A percentile compares a stretch with the other conserved stretches of the same genome.
These are phyloP conservation scores for Isabelozyma pseudorhagii DNA, from an alignment of 805 yeast species.

Conservation along the genomic window DNA sequence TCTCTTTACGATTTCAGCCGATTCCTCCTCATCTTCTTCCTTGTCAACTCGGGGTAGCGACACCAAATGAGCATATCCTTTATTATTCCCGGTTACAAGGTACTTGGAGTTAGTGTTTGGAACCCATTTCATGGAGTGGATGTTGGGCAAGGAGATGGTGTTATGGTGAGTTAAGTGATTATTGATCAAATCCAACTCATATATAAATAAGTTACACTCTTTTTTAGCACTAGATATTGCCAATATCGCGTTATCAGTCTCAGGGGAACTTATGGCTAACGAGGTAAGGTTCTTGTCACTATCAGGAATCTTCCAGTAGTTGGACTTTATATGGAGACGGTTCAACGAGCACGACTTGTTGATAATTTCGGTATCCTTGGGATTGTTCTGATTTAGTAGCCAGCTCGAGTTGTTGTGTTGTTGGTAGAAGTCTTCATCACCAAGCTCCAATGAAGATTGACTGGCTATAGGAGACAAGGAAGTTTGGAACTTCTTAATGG, in stretches of 20 bases:
- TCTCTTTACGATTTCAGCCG: conserved; percentile 73
- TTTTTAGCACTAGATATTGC: conserved; percentile 52
- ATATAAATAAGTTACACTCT: conserved; percentile 49
- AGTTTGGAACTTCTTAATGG: conserved; percentile 26
- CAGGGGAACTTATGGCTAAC: conserved; percentile 24
- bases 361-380: conserved; percentile 30
- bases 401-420: conserved; percentile 12
- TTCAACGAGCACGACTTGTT: conserved; percentile 41
- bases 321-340: conserved; percentile 39
- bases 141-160: conserved; percentile 57
- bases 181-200: conserved; percentile 38
- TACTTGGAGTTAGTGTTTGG: conserved; percentile 32
- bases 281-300: conserved; percentile 44
- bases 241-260: conserved; percentile 30
- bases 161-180: conserved; percentile 52
- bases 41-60: conserved; percentile 46
- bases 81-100: conserved; percentile 70
- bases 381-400: conserved; percentile 24
- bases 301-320: conserved; percentile 46
- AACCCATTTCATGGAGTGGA: conserved; percentile 53
- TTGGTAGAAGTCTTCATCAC: neutral
- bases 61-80: conserved; percentile 72
- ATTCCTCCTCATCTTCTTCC: conserved; percentile 27
- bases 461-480: conserved; percentile 21
- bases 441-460: conserved; percentile 1